Evolutionary conservation across 148 eudicot genomes (phyloP), one percentile per base, ranked within the genome.

Genomic region (Drosera capensis): DNA sequence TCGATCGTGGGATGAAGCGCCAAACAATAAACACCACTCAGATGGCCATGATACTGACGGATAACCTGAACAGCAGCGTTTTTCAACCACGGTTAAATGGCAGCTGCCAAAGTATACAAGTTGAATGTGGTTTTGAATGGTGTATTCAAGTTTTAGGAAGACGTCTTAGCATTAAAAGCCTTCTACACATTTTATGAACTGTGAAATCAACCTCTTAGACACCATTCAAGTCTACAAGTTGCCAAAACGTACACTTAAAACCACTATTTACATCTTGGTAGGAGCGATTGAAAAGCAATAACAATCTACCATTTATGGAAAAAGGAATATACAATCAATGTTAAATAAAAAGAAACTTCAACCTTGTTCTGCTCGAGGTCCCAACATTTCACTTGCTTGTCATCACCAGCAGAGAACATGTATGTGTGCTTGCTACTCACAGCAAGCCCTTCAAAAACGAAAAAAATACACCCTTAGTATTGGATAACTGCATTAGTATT

Each of bases 401-500:
- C 99, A 72, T 92, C 99, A 47, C 99, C 99, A 49, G 95, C 99
- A 65, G 99, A 85, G 54, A 92, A 92, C 99, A 92, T 85, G 70
- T 92, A 92, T 7, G 99, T 92, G 61, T 92, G 95, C 58, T 59
- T 85, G 52, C 35, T 56, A 57, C 99, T 92, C 53, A 92, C 79
- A 54, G 99, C 99, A 54, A 92, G 94, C 22, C 99, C 95, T 85
- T 75, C 46, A 60, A 62, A 40, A 46, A 43, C n/a, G 3, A 34
- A 23, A 14, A 16, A 13, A 23, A 1, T n/a, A 4, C 20, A 7
- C 20, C 13, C 21, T 22, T 40, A 24, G 18, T 26, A 8, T 20
- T 42, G 14, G 6, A 26, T 11, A 23, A 29, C 20, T 29, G 3
- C 38, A 34, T 15, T 28, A 28, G 31, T 9, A 34, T 15, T 2